Evolutionary conservation across 2,329 filamentous ascomycete genomes (phyloP).

Genomic region (Colletotrichum tanaceti): DNA sequence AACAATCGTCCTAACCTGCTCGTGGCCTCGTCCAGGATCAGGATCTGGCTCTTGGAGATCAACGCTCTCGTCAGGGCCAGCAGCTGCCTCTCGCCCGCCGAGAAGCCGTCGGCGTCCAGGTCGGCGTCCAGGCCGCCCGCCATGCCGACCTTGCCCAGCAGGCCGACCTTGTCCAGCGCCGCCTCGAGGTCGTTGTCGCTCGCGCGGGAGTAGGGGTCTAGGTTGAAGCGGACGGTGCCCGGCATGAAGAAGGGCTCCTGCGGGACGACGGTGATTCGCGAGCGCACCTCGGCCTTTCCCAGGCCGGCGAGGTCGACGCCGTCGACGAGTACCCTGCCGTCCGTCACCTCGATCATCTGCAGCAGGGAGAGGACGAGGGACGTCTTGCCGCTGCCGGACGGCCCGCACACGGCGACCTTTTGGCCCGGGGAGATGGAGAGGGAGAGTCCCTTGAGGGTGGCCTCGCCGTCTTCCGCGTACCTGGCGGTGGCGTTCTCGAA

Average conservation of each 20-base stretch:
- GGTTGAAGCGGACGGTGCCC: constrained; percentile 60
- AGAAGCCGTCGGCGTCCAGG: constrained; percentile 50
- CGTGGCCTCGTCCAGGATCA: constrained; percentile 50
- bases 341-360: constrained; percentile 57
- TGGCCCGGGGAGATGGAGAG: constrained; percentile 51
- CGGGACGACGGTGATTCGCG: constrained; percentile 57
- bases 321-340: constrained; percentile 55
- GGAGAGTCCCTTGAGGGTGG: constrained; percentile 42
- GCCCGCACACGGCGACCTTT: constrained; percentile 63
- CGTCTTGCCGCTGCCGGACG: constrained; percentile 65
- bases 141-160: constrained; percentile 54
- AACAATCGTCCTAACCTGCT: constrained; percentile 39
- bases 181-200: constrained; percentile 54
- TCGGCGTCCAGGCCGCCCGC: constrained; percentile 53
- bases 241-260: constrained; percentile 61
- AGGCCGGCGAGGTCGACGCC: constrained; percentile 55
- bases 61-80: constrained; percentile 61
- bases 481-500: constrained; percentile 45
- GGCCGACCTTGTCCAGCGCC: constrained; percentile 56
- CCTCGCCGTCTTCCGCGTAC: constrained; percentile 42
- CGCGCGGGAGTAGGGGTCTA: constrained; percentile 53
- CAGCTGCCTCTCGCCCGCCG: constrained; percentile 60
- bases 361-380: constrained; percentile 60
- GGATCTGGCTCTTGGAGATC: constrained; percentile 49
- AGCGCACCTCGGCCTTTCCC: constrained; percentile 56